A percentile compares a stretch with the other conserved stretches of the same genome.
Evolutionary conservation across 106 monocot species (phyloP).

Genomic region (Dendrobium officinale): DNA sequence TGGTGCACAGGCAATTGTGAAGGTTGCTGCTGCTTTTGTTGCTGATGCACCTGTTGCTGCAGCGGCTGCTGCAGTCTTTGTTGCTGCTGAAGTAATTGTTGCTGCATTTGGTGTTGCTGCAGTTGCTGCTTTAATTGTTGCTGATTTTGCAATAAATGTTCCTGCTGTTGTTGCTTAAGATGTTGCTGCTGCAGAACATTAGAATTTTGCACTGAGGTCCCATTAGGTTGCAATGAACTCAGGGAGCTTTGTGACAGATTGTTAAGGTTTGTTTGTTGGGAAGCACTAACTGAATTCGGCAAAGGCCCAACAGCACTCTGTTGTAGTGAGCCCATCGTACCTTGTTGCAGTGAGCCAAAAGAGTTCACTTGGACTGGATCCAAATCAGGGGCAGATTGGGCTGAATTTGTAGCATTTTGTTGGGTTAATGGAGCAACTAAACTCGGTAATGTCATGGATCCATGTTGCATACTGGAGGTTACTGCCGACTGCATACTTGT

Average conservation of each 20-base stretch:
- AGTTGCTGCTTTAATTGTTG: conserved; percentile 17
- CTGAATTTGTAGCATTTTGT: conserved; percentile 33
- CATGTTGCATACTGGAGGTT: conserved; percentile 32
- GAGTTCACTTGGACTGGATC: conserved; percentile 36
- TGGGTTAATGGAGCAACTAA: conserved; percentile 30
- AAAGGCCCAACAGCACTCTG: conserved; percentile 36
- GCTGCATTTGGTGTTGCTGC: conserved; percentile 46
- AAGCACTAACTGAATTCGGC: conserved; percentile 38
- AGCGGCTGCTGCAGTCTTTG: conserved; percentile 31
- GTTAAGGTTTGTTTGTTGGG: conserved; percentile 38
- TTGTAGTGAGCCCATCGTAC: conserved; percentile 36
- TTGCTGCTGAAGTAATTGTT: conserved; percentile 38
- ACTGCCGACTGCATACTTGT: conserved; percentile 31
- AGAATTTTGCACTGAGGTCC: conserved; percentile 30
- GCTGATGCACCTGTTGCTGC: conserved; percentile 25
- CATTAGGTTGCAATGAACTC: conserved; percentile 35
- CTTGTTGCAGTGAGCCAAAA: conserved; percentile 53
- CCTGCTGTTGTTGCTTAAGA: conserved; percentile 48
- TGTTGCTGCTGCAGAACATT: conserved; percentile 50
- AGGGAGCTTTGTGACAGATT: conserved; percentile 32
- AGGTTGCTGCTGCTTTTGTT: conserved; percentile 39
- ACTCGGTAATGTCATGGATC: conserved; percentile 39
- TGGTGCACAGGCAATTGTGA: conserved; percentile 40
- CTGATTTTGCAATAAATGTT: conserved; percentile 34
- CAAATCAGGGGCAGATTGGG: conserved; percentile 28